Evolutionary conservation across 352 stramenopile genomes (phyloP), one percentile per base, ranked within the genome.

Genomic region (Phytophthora cryptogea): DNA sequence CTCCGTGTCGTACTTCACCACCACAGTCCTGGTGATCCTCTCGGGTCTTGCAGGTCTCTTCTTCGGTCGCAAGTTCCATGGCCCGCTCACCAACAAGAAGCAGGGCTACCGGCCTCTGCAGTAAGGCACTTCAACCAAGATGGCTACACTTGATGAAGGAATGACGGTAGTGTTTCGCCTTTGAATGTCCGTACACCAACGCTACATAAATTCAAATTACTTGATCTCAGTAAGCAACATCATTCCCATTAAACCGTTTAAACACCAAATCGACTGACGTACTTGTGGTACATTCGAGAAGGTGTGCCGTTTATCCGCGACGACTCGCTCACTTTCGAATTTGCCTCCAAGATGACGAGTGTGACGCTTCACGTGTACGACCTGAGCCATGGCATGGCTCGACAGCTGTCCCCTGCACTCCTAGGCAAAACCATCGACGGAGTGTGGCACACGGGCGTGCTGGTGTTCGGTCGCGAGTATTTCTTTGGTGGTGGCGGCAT

Each of bases 281-380:
- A 45, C 26, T 32, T 35, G 3, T 23, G 33, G 28, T 35, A 55
- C 35, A n/a, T 65, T 70, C 55, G 55, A 33, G 47, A 66, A 66
- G 7, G n/a, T 30, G 31, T 41, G 16, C 8, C 55, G 30, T 37
- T 47, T 35, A 2, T 9, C 32, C 30, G 16, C 4, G 17, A 26
- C 27, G 9, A 59, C 10, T 8, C 20, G 26, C 13, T 42, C 59
- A 73, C 4, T 63, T 31, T 49, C 10, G 2, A 63, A 69, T 50
- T 69, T 35, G 28, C 57, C 8, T 45, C 3, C 32, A 17, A 36
- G 6, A 80, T 78, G 70, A 32, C 64, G 13, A 58, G 30, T 32
- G 85, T 94, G 62, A 95, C 95, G 35, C 80, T 98, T 45, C 80
- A 97, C 53, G 90, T 99, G 39, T 99, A 99, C 70, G 96, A 99